Evolutionary conservation across 768 basidiomycete genomes (phyloP).

Genomic region (Collybiopsis confluens): DNA sequence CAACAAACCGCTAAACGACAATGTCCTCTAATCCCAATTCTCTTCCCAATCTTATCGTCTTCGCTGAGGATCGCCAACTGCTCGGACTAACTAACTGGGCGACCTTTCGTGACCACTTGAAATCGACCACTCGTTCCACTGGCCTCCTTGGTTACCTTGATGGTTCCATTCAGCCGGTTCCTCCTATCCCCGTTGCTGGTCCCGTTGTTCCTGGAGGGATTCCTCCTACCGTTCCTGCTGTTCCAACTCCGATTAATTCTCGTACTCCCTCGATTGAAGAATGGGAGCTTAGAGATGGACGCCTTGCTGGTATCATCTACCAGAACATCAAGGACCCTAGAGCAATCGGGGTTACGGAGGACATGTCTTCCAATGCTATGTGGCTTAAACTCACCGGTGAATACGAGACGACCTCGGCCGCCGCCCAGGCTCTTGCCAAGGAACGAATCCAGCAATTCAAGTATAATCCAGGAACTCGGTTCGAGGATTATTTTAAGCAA

Average conservation of each 20-base stretch:
- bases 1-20: too few relatives aligned
- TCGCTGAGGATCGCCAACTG: not conserved
- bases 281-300: slow-evolving; percentile 1
- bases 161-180: not conserved
- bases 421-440: not conserved
- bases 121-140: not conserved
- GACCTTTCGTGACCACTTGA: not conserved
- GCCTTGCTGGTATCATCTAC: not conserved
- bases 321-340: not conserved
- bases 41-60: not conserved
- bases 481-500: not conserved
- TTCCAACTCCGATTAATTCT: not conserved
- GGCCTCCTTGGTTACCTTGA: not conserved
- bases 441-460: not conserved
- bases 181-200: not conserved
- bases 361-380: not conserved
- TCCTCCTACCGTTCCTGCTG: not conserved
- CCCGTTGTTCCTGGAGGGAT: too few relatives aligned
- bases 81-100: not conserved
- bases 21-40: not conserved
- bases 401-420: not conserved
- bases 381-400: not conserved
- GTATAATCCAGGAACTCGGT: not conserved
- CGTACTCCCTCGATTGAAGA: not conserved
- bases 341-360: not conserved